Base-by-base conservation (phyloP, 305 asterid species). In the Solanum aculeatissimum region DNA sequence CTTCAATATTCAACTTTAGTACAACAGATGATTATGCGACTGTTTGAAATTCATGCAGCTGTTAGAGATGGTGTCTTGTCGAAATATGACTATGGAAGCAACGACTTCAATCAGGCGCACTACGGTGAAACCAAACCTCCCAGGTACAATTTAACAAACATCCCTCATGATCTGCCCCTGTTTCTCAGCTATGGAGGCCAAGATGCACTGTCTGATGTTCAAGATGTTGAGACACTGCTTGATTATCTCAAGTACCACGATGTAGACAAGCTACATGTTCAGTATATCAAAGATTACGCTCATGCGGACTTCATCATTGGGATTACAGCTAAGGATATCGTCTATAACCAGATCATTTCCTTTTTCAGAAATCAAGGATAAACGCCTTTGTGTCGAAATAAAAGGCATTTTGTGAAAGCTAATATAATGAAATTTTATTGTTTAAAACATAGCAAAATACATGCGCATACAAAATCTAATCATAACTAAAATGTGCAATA, bases 221-320 rank as follows among this genome's bases (percentile, higher is more conserved):
- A 74, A 69, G 99, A 95, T 81, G 97, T 95, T 7, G 60, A 86
- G 21, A 84, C 81, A 15, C 83, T 95, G 88, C 91, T 94, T 15
- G 93, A 92, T 57, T 68, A 72, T 83, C 92, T 95, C 32, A 91
- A 90, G 42, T 25, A 75, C 13, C 98, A 95, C 55, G 93, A 94
- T 19, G 87, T 84, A 3, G 93, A 86, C 66, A 94, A 94, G 91
- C 87, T 95, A 58, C 91, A 91, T 4, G 93, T 93, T 77, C 98
- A 94, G 84, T 94, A 89, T 70, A 84, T 95, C 68, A 83, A 93
- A 70, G 86, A 90, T 25, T 95, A 80, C 83, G 98, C 97, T 10
- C 99, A 95, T 88, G 97, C 92, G 0, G 99, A 95, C 74, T 95
- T 94, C 88, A 91, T 95, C 11, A 89, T 92, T 88, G 97, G 95